Evolutionary conservation across 768 basidiomycete genomes (phyloP).

Genomic region (Saitozyma podzolica): DNA sequence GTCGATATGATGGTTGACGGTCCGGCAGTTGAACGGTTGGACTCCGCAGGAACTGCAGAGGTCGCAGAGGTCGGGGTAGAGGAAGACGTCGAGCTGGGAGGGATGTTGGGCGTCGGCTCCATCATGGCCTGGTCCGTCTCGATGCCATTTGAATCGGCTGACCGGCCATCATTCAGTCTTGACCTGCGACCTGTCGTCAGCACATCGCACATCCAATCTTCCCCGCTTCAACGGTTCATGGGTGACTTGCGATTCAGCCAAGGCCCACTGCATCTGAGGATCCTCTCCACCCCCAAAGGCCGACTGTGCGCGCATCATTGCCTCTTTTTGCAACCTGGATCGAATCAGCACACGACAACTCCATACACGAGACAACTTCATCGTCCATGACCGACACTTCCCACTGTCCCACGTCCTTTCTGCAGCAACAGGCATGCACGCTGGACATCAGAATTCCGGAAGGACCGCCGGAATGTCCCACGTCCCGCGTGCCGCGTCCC

Average conservation of each 20-base stretch:
- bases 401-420: neutral
- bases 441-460: too few relatives aligned
- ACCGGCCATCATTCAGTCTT: neutral
- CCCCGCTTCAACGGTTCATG: neutral
- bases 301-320: conserved; percentile 30
- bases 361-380: neutral
- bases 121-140: neutral
- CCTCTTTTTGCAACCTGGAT: conserved; percentile 26
- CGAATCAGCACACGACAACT: too few relatives aligned
- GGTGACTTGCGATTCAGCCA: conserved; percentile 25
- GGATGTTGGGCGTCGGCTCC: neutral
- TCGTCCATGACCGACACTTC: neutral
- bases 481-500: too few relatives aligned
- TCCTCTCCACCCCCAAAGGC: conserved; percentile 35
- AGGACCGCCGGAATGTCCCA: too few relatives aligned
- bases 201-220: neutral
- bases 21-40: neutral
- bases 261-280: conserved; percentile 31
- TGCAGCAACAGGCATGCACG: too few relatives aligned
- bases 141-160: neutral
- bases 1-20: too few relatives aligned
- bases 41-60: neutral
- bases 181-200: neutral
- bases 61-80: neutral
- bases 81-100: conserved; percentile 1